Evolutionary conservation across 768 basidiomycete species (phyloP).

Genomic region (Podaxis mareebaensis): DNA sequence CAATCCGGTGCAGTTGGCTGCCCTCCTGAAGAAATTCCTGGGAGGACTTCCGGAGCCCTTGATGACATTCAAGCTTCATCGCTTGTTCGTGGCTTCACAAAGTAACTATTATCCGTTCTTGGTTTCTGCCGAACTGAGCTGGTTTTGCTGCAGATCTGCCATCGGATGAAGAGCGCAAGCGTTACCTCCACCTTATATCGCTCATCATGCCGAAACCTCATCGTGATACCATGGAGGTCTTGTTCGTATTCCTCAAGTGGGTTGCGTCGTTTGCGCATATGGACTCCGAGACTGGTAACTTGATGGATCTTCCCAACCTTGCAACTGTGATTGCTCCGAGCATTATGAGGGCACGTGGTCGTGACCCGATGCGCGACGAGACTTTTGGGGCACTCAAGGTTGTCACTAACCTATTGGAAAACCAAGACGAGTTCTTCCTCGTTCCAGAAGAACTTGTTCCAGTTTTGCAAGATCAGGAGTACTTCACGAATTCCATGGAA

Average conservation of each 20-base stretch:
- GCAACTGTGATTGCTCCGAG: slow-evolving; percentile 99
- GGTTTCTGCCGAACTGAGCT: slow-evolving; percentile 3
- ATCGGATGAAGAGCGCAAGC: slow-evolving; percentile 73
- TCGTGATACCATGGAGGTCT: slow-evolving; percentile 95
- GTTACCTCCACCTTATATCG: slow-evolving; percentile 82
- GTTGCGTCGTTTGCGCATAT: slow-evolving; percentile 98
- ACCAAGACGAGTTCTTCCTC: slow-evolving; percentile 95
- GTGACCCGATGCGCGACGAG: slow-evolving; percentile 88
- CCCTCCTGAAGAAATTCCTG: slow-evolving; percentile 95
- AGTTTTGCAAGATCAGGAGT: slow-evolving; percentile 89
- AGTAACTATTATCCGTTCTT: slow-evolving; percentile 49
- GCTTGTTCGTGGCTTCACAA: slow-evolving; percentile 84
- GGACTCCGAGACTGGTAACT: slow-evolving; percentile 95
- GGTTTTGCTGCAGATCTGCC: slow-evolving; percentile 56
- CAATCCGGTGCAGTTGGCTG: slow-evolving; percentile 96
- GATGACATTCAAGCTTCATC: slow-evolving; percentile 92
- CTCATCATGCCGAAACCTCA: slow-evolving; percentile 89
- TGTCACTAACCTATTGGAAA: slow-evolving; percentile 82
- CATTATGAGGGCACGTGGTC: slow-evolving; percentile 87
- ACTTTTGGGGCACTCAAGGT: slow-evolving; percentile 89
- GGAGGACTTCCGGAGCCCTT: slow-evolving; percentile 95
- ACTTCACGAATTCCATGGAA: slow-evolving; percentile 85
- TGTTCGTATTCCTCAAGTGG: slow-evolving; percentile 99
- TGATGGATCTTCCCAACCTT: slow-evolving; percentile 96
- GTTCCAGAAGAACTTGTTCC: slow-evolving; percentile 88